Evolutionary conservation across 2,329 filamentous ascomycete genomes (phyloP).

Genomic region (Botrytis byssoidea): DNA sequence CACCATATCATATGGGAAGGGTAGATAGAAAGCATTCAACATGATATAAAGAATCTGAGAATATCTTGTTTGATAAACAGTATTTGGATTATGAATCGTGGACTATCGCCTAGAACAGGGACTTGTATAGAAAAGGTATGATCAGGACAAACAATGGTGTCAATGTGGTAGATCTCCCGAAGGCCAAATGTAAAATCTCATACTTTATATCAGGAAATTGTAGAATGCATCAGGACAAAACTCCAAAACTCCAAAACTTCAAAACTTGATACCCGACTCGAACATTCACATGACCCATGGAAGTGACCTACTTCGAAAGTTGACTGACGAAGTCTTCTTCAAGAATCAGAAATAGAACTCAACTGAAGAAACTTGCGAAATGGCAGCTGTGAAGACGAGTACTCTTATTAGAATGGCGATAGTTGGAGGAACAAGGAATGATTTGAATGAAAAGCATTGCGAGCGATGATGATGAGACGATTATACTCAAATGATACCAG

Average conservation of each 20-base stretch:
- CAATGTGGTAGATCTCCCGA: not conserved
- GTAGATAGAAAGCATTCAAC: not conserved
- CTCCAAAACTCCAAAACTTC: not conserved
- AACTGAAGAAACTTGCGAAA: not conserved
- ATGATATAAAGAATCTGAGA: not conserved
- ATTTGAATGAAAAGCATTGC: not conserved
- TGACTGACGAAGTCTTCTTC: not conserved
- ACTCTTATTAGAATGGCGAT: too few species aligned
- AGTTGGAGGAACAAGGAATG: not conserved
- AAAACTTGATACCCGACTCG: not conserved
- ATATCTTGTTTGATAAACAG: not conserved
- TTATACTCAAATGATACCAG: not conserved
- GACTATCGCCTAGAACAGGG: not conserved
- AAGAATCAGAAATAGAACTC: not conserved
- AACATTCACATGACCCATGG: not conserved
- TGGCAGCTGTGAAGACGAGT: not conserved
- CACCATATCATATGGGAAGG: constrained; percentile 33
- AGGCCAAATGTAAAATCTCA: not conserved
- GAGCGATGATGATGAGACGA: not conserved
- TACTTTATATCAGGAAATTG: not conserved
- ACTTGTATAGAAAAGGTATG: not conserved
- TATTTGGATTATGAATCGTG: not conserved
- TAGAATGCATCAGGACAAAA: not conserved
- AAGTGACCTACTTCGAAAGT: not conserved
- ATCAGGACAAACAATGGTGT: not conserved